Base-by-base conservation (phyloP, 352 stramenopile genomes). In the Phytophthora brassicae region DNA sequence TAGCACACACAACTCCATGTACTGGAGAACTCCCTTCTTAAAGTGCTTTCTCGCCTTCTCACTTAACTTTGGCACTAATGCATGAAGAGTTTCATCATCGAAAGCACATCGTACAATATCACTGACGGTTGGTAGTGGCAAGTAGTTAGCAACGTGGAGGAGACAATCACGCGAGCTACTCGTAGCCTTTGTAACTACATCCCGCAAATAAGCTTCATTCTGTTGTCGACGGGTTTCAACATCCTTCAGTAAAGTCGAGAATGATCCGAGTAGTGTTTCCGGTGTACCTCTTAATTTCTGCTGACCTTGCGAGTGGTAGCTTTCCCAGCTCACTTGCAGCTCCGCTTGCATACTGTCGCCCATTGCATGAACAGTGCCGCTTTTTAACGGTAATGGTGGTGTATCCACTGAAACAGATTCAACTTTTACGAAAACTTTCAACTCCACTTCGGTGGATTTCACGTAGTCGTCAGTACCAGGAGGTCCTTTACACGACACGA, bases 1-100 rank as follows among this genome's bases (percentile, higher is more conserved):
- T 4, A 89, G 53, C 0, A 94, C 83, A 41, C 85, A 94, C 0
- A 94, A 46, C 44, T 86, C 74, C 67, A 94, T 75, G 3, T 74
- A 78, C 23, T 24, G 44, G 2, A 84, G 19, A 16, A 58, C 35
- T 0, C 38, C 51, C 14, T 50, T 28, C 16, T 71, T 70, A 41
- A 82, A 84, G 0, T 17, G 4, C 0, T 38, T 6, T 22, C 70
- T 52, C 6, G 52, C 29, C 1, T 54, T n/a, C 7, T 48, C 6
- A 24, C 45, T 72, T 4, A 87, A 41, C 9, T 56, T 67, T 4
- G 72, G 71, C 1, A 24, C 53, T 5, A 86, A 20, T 8, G 67
- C 65, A 3, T 68, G 36, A 6, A 89, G 22, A 1, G 60, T 57
- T 14, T 76, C 60, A 0, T 66, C 38, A 39, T 86, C 72, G 17